Percentiles rank a stretch among this genome's conserved stretches.
Conservation (phyloP, 352 stramenopile species). For the Pythium biforme region DNA sequence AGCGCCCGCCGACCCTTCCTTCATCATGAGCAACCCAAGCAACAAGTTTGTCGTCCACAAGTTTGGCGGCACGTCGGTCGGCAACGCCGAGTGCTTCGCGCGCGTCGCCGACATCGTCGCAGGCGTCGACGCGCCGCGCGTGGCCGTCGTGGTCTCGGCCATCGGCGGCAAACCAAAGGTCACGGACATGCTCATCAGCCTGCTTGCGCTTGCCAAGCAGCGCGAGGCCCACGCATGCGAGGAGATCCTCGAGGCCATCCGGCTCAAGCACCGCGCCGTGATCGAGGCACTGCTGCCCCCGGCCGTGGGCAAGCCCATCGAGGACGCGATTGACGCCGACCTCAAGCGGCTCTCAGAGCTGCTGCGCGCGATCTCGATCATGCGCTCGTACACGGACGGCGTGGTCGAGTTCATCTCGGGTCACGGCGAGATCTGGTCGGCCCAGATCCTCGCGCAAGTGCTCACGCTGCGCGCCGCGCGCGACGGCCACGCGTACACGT, state of each 20-base stretch:
- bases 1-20: background rate
- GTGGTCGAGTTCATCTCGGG: constrained; percentile 94
- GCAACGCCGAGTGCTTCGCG: constrained; percentile 91
- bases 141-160: constrained; percentile 92
- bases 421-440: constrained; percentile 96
- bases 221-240: constrained; percentile 72
- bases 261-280: constrained; percentile 77
- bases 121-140: constrained; percentile 37
- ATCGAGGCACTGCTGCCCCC: constrained; percentile 57
- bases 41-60: constrained; percentile 95
- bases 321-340: constrained; percentile 59
- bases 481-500: constrained; percentile 61
- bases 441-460: constrained; percentile 88
- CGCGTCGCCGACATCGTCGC: constrained; percentile 75
- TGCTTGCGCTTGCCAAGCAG: constrained; percentile 87
- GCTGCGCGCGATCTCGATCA: constrained; percentile 85
- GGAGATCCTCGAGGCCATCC: constrained; percentile 64
- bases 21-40: constrained; percentile 23
- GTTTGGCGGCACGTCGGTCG: constrained; percentile 96
- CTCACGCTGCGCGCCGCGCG: constrained; percentile 44
- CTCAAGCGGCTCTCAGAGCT: constrained; percentile 73
- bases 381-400: constrained; percentile 84
- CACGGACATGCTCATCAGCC: constrained; percentile 93
- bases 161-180: constrained; percentile 97
- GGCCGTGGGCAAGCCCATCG: constrained; percentile 51